These are phyloP conservation scores for Exidia glandulosa DNA, from an alignment of 768 basidiomycete genomes.

Conservation along the genomic window DNA sequence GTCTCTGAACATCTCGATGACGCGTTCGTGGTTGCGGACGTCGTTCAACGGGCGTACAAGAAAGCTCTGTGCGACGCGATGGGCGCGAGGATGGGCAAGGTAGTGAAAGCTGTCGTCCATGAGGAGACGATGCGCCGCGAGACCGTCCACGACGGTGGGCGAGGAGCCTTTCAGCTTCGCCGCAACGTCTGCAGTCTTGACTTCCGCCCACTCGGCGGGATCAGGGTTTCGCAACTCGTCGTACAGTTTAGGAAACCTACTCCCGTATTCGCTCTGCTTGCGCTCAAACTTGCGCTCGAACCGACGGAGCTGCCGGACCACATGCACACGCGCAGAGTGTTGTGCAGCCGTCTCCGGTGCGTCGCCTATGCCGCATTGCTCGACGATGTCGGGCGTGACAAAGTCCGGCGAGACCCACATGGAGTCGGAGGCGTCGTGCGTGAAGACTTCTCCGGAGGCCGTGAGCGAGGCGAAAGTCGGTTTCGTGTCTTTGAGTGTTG, in stretches of 20 bases:
- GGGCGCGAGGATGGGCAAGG: slow-evolving; percentile 33
- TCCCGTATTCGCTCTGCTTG: slow-evolving; percentile 22
- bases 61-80: slow-evolving; percentile 41
- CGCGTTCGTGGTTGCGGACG: slow-evolving; percentile 36
- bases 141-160: no score
- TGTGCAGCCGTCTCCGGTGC: slow-evolving; percentile 24
- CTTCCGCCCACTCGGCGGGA: slow-evolving; percentile 39
- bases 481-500: background rate
- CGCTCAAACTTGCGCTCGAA: slow-evolving; percentile 39
- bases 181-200: slow-evolving; percentile 43
- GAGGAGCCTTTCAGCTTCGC: no score
- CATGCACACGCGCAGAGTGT: slow-evolving; percentile 49
- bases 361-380: slow-evolving; percentile 33
- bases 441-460: slow-evolving; percentile 40
- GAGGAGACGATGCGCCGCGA: slow-evolving; percentile 53
- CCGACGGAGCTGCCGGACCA: slow-evolving; percentile 49
- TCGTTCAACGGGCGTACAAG: slow-evolving; percentile 52
- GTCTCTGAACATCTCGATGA: slow-evolving; percentile 36
- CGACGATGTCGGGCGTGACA: slow-evolving; percentile 32
- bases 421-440: slow-evolving; percentile 40
- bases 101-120: slow-evolving; percentile 45
- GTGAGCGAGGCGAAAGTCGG: slow-evolving; percentile 17
- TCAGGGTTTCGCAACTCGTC: slow-evolving; percentile 31
- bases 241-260: slow-evolving; percentile 27
- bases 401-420: slow-evolving; percentile 49